phyloP scores from a whole-genome alignment of 495 filamentous ascomycete species.

The Aspergillus sclerotiicarbonarius region DNA sequence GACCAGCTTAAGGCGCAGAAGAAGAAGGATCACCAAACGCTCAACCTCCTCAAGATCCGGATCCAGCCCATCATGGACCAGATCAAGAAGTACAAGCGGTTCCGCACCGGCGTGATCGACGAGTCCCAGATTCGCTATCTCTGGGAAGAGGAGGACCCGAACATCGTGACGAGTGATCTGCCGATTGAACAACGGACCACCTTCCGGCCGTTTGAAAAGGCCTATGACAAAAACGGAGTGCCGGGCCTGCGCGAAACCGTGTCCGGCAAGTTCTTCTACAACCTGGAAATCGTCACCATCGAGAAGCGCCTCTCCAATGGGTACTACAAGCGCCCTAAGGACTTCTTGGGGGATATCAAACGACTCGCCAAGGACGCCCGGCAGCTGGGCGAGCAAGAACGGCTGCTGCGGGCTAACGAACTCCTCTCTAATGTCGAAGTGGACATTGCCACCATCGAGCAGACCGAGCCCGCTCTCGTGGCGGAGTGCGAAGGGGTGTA shows the following conservation, averaged over 20 bases:
- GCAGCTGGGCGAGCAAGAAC: conserved; percentile 69
- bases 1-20: conserved; percentile 78
- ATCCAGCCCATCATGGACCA: conserved; percentile 95
- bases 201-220: conserved; percentile 71
- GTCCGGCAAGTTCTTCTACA: conserved; percentile 86
- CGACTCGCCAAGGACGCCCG: conserved; percentile 79
- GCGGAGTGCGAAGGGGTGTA: conserved; percentile 73
- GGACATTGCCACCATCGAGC: conserved; percentile 70
- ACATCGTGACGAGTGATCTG: conserved; percentile 74
- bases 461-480: conserved; percentile 60
- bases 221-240: conserved; percentile 70
- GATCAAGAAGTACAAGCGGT: conserved; percentile 82
- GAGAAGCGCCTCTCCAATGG: conserved; percentile 94
- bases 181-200: conserved; percentile 53
- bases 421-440: conserved; percentile 89
- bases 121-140: conserved; percentile 71
- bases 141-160: conserved; percentile 78
- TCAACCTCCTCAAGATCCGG: conserved; percentile 82
- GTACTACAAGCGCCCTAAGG: conserved; percentile 83
- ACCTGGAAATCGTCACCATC: conserved; percentile 87
- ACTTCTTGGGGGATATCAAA: conserved; percentile 84
- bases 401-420: conserved; percentile 82
- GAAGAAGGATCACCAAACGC: conserved; percentile 70
- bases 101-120: conserved; percentile 75
- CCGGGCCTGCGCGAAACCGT: conserved; percentile 65